Evolutionary conservation across 257 asterid species (phyloP).

Genomic region (Striga asiatica): DNA sequence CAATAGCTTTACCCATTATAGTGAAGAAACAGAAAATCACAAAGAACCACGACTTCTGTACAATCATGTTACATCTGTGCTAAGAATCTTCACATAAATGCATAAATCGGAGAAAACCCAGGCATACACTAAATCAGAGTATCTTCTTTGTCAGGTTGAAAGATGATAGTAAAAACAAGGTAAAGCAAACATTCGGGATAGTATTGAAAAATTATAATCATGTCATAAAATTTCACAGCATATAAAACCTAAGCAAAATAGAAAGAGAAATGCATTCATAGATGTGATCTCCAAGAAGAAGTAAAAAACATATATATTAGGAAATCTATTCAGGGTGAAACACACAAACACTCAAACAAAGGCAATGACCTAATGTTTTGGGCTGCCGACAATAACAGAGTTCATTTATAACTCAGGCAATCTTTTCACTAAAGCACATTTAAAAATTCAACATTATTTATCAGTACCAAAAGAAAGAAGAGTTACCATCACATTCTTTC

Average conservation of each 20-base stretch:
- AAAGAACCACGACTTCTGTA: too few relatives aligned
- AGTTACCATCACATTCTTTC: conserved; percentile 49
- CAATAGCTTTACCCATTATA: too few relatives aligned
- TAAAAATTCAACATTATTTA: neutral
- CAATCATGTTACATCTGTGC: too few relatives aligned
- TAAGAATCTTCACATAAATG: too few relatives aligned
- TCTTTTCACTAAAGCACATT: neutral
- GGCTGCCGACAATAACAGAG: neutral
- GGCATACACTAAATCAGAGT: too few relatives aligned
- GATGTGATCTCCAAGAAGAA: conserved; percentile 1
- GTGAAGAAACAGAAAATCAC: too few relatives aligned
- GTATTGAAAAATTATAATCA: neutral
- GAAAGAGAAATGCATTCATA: neutral
- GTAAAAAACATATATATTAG: too few relatives aligned
- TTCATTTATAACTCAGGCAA: neutral
- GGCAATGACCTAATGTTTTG: neutral
- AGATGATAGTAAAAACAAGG: conserved; percentile 8
- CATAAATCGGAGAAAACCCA: too few relatives aligned
- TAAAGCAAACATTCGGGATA: conserved; percentile 1
- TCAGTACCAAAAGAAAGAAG: conserved; percentile 7
- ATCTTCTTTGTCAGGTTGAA: conserved; percentile 1
- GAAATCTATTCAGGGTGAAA: conserved; percentile 2
- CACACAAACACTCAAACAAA: too few relatives aligned
- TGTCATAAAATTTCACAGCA: neutral
- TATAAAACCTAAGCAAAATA: neutral